A percentile compares a stretch with the other conserved stretches of the same genome.
Conservation (phyloP, 208 protist species). For the Leishmania gerbilli region DNA sequence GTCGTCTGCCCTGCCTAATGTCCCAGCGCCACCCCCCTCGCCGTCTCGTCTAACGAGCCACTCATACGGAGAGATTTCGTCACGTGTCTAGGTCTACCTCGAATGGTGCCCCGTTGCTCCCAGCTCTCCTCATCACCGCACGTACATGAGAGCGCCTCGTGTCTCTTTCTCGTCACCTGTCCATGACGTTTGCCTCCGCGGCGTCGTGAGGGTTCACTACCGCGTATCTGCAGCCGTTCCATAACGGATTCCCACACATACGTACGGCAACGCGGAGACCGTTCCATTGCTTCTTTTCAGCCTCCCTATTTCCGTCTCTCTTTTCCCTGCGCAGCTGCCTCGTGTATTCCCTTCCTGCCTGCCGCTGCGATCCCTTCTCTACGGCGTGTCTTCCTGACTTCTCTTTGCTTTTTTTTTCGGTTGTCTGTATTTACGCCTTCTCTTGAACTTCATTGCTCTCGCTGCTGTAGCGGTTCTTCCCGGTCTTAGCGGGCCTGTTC, state of each 20-base stretch:
- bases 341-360: no score
- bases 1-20: background rate
- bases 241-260: no score
- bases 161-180: background rate
- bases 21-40: no score
- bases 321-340: background rate
- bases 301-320: background rate
- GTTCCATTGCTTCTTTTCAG: background rate
- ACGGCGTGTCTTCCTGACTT: background rate
- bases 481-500: no score
- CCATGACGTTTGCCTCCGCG: background rate
- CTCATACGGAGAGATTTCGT: background rate
- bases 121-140: background rate
- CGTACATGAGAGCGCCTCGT: background rate
- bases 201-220: background rate
- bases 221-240: background rate
- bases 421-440: constrained; percentile 4
- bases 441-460: background rate
- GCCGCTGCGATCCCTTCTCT: no score
- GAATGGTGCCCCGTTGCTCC: background rate
- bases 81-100: background rate
- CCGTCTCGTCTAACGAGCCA: background rate
- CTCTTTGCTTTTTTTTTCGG: background rate
- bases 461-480: background rate
- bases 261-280: no score